Base-by-base conservation (phyloP, 441 rosid genomes). In the Kokia cookei region DNA sequence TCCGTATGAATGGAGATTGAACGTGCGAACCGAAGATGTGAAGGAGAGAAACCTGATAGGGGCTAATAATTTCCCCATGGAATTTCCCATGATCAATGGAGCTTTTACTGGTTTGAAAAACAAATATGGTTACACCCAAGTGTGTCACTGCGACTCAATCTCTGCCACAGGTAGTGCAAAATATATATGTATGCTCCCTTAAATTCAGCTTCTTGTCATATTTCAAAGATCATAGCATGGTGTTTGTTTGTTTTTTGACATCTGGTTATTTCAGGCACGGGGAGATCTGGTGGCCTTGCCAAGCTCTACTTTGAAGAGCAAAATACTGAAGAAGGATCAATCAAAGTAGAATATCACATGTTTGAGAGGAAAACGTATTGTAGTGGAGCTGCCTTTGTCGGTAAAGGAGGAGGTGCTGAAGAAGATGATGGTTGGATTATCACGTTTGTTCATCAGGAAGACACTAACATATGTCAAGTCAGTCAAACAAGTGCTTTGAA, bases 361-460 rank as follows among this genome's bases (percentile, higher is more conserved):
- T 77, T 82, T 7, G 84, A 75, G 40, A 77, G 78, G 32, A 84
- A 77, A 69, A 76, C 40, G 22, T 85, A 78, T 59, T 83, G 85
- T 76, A 75, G 76, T 3, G 89, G 88, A 29, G 70, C 84, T 26
- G 78, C 85, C 7, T 84, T 87, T 66, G 86, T 83, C 9, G 72
- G 85, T 17, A 85, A 76, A 60, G 50, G 14, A 57, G 82, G 76
- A 0, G 75, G 79, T 47, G 10, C 12, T 3, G 86, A 77, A 51
- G 89, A 86, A 81, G 89, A 85, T 10, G 86, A 86, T 74, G 89
- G 88, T 12, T 89, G 86, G 88, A 64, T 85, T 24, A 71, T 85
- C 72, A 77, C 86, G 35, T 87, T 81, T 40, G 84, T 80, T 27
- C 91, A 82, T 55, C 70, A 81, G 24, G 87, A 89, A 79, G 77